A percentile compares a stretch with the other conserved stretches of the same genome.
These are phyloP conservation scores for Mikania micrantha DNA, from an alignment of 129 eudicot genomes.

Conservation along the genomic window DNA sequence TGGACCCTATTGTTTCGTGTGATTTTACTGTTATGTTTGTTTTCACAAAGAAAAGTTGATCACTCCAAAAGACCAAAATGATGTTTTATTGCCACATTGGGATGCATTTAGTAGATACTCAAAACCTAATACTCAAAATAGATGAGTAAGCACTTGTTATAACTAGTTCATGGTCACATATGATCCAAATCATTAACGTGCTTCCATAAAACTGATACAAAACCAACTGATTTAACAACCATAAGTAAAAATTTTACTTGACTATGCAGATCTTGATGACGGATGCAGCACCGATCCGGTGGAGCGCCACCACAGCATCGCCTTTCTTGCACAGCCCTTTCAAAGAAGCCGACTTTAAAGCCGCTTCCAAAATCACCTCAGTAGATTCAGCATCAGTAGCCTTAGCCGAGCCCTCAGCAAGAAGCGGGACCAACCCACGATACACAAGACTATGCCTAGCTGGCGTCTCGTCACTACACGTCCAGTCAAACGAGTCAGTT, in stretches of 20 bases:
- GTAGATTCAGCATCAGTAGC: constrained; percentile 79
- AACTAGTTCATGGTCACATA: constrained; percentile 19
- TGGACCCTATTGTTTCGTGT: too few relatives aligned
- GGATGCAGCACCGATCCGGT: constrained; percentile 74
- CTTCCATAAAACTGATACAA: constrained; percentile 2
- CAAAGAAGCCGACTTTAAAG: constrained; percentile 50
- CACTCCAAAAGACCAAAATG: too few relatives aligned
- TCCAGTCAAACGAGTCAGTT: constrained; percentile 76
- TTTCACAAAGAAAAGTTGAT: too few relatives aligned
- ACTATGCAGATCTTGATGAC: constrained; percentile 73
- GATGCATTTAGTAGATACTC: too few relatives aligned
- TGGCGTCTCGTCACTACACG: constrained; percentile 67
- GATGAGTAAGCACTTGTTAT: not conserved
- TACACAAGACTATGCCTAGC: constrained; percentile 78
- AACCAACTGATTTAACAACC: constrained; percentile 6
- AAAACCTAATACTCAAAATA: too few relatives aligned
- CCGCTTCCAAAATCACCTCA: constrained; percentile 72
- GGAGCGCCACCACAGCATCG: constrained; percentile 77
- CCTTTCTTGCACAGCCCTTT: constrained; percentile 56
- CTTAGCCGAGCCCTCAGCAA: constrained; percentile 78
- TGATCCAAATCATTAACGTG: constrained; percentile 23
- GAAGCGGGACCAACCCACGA: constrained; percentile 61
- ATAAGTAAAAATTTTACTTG: constrained; percentile 32
- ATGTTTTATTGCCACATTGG: too few relatives aligned
- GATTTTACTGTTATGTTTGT: too few relatives aligned